Conservation (phyloP, 768 basidiomycete species). For the Terana coerulea region DNA sequence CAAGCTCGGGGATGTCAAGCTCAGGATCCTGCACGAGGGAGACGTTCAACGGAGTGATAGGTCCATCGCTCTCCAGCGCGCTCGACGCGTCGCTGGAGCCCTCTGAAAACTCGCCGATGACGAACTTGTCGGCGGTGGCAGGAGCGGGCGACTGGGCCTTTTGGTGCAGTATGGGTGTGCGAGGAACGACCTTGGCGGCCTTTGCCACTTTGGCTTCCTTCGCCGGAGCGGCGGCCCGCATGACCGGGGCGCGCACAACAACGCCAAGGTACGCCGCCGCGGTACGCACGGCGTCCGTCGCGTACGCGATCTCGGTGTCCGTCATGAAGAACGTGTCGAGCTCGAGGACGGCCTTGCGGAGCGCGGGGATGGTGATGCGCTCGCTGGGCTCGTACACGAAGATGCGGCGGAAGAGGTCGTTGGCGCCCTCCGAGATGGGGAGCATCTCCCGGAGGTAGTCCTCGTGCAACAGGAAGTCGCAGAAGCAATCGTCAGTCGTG, state of each 20-base stretch:
- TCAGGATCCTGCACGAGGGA: slow-evolving; percentile 1
- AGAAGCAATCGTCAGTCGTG: slow-evolving; percentile 63
- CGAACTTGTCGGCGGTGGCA: not conserved
- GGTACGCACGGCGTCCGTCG: not conserved
- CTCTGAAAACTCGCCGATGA: not conserved
- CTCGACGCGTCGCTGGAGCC: not conserved
- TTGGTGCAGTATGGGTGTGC: not conserved
- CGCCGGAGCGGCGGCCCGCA: not conserved
- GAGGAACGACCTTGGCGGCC: not conserved
- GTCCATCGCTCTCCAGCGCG: slow-evolving; percentile 7
- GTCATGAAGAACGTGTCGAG: slow-evolving; percentile 27
- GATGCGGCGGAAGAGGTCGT: slow-evolving; percentile 59
- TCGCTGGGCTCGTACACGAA: slow-evolving; percentile 18
- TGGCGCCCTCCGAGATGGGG: slow-evolving; percentile 67
- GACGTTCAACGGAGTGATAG: slow-evolving; percentile 2
- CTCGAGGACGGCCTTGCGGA: slow-evolving; percentile 19
- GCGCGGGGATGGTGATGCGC: slow-evolving; percentile 16
- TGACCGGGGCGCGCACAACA: not conserved
- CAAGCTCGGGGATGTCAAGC: slow-evolving; percentile 3
- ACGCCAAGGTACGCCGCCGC: slow-evolving; percentile 8
- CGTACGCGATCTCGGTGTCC: slow-evolving; percentile 8
- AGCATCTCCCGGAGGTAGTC: slow-evolving; percentile 64
- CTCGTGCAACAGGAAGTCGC: slow-evolving; percentile 55
- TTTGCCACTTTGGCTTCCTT: not conserved
- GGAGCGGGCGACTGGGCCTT: not conserved